Percentiles rank a stretch among this genome's conserved stretches.
Conservation (phyloP, 148 eudicot genomes). For the Fagopyrum esculentum region DNA sequence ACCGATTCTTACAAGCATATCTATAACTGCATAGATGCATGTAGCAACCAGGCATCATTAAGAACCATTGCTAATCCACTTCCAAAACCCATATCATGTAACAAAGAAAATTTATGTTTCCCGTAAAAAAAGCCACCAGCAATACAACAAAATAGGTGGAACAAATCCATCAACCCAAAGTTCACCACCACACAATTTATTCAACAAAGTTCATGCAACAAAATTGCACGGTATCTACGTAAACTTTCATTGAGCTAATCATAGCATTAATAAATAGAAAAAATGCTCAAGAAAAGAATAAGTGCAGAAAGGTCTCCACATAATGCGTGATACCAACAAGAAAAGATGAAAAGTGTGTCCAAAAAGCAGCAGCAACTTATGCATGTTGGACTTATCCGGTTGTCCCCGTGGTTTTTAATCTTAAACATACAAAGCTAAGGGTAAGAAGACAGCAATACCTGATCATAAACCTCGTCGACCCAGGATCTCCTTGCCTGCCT, state of each 20-base stretch:
- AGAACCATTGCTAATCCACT: background rate
- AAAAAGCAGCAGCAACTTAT: background rate
- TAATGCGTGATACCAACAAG: background rate
- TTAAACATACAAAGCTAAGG: background rate
- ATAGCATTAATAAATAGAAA: background rate
- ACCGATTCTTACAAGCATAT: background rate
- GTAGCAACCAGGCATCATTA: background rate
- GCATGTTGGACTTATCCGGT: slow-evolving; percentile 1
- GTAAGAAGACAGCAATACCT: slow-evolving; percentile 38
- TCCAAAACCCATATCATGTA: background rate
- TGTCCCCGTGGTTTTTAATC: background rate
- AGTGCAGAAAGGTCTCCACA: background rate
- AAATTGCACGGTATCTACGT: background rate
- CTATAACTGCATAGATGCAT: slow-evolving; percentile 1
- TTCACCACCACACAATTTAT: background rate
- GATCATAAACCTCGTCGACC: slow-evolving; percentile 94
- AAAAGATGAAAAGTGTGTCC: background rate
- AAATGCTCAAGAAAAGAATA: background rate
- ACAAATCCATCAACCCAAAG: slow-evolving; percentile 2
- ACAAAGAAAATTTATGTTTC: background rate
- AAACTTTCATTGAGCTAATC: background rate
- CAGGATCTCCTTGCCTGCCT: slow-evolving; percentile 99
- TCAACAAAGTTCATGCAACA: background rate
- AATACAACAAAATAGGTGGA: background rate
- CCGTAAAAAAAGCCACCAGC: background rate